phyloP scores from a whole-genome alignment of 192 early-diverging fungal species.

The Coemansia sp. region DNA sequence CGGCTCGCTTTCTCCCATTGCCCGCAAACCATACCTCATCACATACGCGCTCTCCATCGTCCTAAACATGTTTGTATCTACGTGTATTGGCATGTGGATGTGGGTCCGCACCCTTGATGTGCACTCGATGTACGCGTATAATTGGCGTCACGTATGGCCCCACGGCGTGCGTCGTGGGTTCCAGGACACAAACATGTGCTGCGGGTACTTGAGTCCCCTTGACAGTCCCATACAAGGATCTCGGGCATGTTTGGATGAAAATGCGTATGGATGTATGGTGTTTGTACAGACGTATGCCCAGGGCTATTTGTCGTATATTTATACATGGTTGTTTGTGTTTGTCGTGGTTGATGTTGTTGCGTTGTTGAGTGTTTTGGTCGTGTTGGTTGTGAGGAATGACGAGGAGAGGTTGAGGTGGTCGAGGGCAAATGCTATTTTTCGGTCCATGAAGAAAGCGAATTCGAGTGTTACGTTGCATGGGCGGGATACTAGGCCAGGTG shows the following conservation, averaged over 20 bases:
- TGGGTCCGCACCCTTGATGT: constrained; percentile 42
- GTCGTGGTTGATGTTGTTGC: constrained; percentile 38
- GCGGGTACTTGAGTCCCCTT: constrained; percentile 37
- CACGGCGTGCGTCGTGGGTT: constrained; percentile 22
- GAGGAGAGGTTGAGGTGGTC: constrained; percentile 49
- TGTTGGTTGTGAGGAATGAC: constrained; percentile 43
- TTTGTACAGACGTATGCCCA: constrained; percentile 43
- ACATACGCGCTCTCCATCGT: constrained; percentile 21
- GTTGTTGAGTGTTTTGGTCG: constrained; percentile 35
- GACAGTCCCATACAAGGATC: constrained; percentile 31
- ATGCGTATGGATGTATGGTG: constrained; percentile 32
- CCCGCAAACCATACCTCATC: constrained; percentile 34
- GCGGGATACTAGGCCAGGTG: neutral
- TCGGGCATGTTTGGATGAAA: constrained; percentile 9
- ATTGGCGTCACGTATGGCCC: constrained; percentile 47
- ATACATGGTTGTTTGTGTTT: constrained; percentile 44
- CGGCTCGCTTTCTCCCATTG: constrained; percentile 30
- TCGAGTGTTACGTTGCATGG: neutral
- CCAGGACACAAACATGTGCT: constrained; percentile 33
- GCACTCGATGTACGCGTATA: constrained; percentile 35
- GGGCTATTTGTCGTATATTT: constrained; percentile 28
- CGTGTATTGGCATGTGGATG: constrained; percentile 40
- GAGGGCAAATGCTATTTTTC: constrained; percentile 43
- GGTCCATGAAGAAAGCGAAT: constrained; percentile 18
- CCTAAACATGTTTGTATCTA: constrained; percentile 22